phyloP scores from a whole-genome alignment of 257 asterid genomes.

The Rauvolfia tetraphylla region DNA sequence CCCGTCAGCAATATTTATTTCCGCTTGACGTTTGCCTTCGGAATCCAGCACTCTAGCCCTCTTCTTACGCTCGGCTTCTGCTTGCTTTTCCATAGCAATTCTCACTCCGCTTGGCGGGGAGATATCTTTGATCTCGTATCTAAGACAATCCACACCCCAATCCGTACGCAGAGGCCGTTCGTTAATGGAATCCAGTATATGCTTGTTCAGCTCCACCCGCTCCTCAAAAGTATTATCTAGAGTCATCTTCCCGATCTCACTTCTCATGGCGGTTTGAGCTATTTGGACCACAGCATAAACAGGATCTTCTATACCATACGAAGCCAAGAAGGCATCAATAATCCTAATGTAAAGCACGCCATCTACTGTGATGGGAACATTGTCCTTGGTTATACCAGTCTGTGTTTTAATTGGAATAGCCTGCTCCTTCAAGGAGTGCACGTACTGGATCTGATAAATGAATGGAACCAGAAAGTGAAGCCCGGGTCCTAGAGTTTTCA shows the following conservation, averaged over 20 bases:
- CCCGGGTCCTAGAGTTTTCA: slow-evolving; percentile 5
- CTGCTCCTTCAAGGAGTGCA: slow-evolving; percentile 9
- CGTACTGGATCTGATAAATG: slow-evolving; percentile 10
- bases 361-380: slow-evolving; percentile 18
- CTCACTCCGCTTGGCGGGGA: slow-evolving; percentile 6
- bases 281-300: slow-evolving; percentile 12
- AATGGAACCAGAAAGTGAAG: slow-evolving; percentile 4
- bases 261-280: slow-evolving; percentile 12
- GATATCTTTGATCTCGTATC: slow-evolving; percentile 17
- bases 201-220: slow-evolving; percentile 9
- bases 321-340: slow-evolving; percentile 13
- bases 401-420: slow-evolving; percentile 7
- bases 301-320: slow-evolving; percentile 15
- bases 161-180: slow-evolving; percentile 17
- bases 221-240: slow-evolving; percentile 15
- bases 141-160: slow-evolving; percentile 14
- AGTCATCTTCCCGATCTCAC: slow-evolving; percentile 15
- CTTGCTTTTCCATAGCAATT: slow-evolving; percentile 7
- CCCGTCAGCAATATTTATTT: slow-evolving; percentile 15
- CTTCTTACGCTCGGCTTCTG: slow-evolving; percentile 16
- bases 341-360: slow-evolving; percentile 14
- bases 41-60: slow-evolving; percentile 10
- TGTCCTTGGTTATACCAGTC: slow-evolving; percentile 12
- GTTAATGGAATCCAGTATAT: slow-evolving; percentile 11
- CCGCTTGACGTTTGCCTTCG: slow-evolving; percentile 8